Evolutionary conservation across 2,329 filamentous ascomycete species (phyloP), one percentile per base, ranked within the genome.

Genomic region (Alternaria rosae): DNA sequence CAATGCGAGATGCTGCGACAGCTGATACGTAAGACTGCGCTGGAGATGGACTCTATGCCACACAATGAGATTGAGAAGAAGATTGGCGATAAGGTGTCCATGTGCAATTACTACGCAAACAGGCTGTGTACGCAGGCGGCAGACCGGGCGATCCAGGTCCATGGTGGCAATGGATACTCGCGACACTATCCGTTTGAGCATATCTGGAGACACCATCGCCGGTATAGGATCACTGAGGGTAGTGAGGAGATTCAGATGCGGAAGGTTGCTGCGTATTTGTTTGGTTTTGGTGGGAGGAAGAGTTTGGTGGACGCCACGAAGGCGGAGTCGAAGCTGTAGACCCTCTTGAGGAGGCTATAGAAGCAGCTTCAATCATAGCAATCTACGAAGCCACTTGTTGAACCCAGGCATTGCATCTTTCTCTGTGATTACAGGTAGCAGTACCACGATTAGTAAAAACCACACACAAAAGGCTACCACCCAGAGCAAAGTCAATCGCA

Each of bases 61-160:
- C 80, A 85, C 64, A 74, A 84, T 7, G 84, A 85, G 32, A 86
- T 89, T 26, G 87, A 89, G 77, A 82, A 80, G 70, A 82, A 81
- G 65, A 78, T 89, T n/a, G 85, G 86, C 23, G 85, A 88, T 71
- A 87, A 88, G 71, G 86, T 89, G 28, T 84, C 82, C 56, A 89
- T 89, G 87, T 89, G 88, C 76, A 89, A 89, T 70, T 89, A 88
- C 72, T 89, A 85, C 82, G 87, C 86, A 1, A 89, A 89, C 69
- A 78, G 87, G 35, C 74, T 89, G 38, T 88, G 85, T 54, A 87
- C 84, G 11, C 82, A 89, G 70, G 86, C 87, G 3, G 87, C 87
- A 3, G 88, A 90, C 70, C 80, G 84, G 28, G 87, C 87, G 3
- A 89, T 89, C 26, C 87, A 89, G 79, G 84, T 88, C 11, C 84